These are phyloP conservation scores for Bipolaris gigantea DNA, from an alignment of 2,329 filamentous ascomycete genomes.

Conservation along the genomic window DNA sequence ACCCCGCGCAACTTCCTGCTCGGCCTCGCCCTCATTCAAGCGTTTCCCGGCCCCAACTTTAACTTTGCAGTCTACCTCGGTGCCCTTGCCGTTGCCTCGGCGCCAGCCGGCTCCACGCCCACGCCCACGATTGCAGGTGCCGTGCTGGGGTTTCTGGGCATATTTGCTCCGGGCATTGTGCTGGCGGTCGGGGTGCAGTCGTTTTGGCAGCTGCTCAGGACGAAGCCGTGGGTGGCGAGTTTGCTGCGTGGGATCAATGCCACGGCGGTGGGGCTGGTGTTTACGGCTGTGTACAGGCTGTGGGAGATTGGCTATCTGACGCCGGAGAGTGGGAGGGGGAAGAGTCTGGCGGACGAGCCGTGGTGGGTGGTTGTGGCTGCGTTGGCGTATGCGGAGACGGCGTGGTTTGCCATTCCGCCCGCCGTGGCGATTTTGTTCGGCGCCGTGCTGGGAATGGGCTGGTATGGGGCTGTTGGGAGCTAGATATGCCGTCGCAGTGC, in stretches of 20 bases:
- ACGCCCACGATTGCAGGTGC: constrained; percentile 42
- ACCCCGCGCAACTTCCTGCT: constrained; percentile 70
- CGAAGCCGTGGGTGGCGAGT: constrained; percentile 39
- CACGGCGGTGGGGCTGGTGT: constrained; percentile 49
- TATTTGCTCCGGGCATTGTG: constrained; percentile 47
- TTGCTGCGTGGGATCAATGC: constrained; percentile 48
- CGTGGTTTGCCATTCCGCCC: constrained; percentile 47
- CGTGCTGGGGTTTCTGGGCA: constrained; percentile 45
- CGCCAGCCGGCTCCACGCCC: constrained; percentile 12
- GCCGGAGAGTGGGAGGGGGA: constrained; percentile 39
- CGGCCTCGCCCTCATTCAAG: constrained; percentile 70
- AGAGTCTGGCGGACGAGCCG: constrained; percentile 45
- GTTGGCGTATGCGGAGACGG: constrained; percentile 46
- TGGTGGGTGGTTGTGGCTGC: constrained; percentile 53
- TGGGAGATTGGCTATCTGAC: constrained; percentile 51
- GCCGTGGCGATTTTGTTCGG: constrained; percentile 46
- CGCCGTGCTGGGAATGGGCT: constrained; percentile 44
- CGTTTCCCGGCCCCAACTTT: constrained; percentile 67
- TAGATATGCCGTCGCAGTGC: background rate
- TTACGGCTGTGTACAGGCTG: constrained; percentile 50
- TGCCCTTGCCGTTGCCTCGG: constrained; percentile 41
- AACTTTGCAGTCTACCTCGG: constrained; percentile 54
- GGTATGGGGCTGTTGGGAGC: constrained; percentile 45
- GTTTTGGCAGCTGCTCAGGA: constrained; percentile 45
- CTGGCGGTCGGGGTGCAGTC: constrained; percentile 44